Conservation (phyloP, 1,284 basidiomycete genomes). For the Sanguinoderma infundibulare region DNA sequence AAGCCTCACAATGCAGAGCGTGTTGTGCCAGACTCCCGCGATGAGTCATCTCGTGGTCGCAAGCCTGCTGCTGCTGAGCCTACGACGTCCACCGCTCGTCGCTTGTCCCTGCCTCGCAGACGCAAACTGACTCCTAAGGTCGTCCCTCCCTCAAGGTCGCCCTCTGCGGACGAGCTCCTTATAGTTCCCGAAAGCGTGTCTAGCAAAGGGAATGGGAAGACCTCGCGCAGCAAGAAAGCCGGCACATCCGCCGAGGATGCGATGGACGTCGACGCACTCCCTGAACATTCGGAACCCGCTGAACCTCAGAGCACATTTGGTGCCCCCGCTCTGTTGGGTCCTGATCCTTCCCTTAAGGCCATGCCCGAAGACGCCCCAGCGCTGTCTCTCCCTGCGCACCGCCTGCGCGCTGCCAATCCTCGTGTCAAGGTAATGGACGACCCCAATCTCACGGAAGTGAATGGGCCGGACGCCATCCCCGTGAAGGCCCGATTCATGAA, state of each 20-base stretch:
- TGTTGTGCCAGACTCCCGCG: constrained; percentile 12
- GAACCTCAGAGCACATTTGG: constrained; percentile 13
- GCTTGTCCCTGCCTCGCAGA: constrained; percentile 14
- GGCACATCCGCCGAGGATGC: background rate
- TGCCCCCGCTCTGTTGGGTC: constrained; percentile 4
- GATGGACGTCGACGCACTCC: constrained; percentile 16
- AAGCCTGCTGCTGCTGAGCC: background rate
- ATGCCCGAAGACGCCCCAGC: background rate
- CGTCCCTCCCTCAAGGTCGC: constrained; percentile 1
- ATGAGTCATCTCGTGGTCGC: constrained; percentile 3
- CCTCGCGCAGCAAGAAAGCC: constrained; percentile 3
- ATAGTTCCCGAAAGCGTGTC: constrained; percentile 3
- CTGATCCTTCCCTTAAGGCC: constrained; percentile 34
- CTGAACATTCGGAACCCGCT: constrained; percentile 3
- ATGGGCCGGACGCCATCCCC: constrained; percentile 42
- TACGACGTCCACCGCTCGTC: constrained; percentile 1
- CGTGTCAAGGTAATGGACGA: constrained; percentile 54
- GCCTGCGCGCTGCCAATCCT: constrained; percentile 52
- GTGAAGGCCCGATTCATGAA: constrained; percentile 49
- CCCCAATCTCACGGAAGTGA: constrained; percentile 30
- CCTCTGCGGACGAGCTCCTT: constrained; percentile 23
- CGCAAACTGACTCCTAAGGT: background rate
- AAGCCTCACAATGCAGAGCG: constrained; percentile 5
- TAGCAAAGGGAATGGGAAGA: background rate
- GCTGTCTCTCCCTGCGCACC: constrained; percentile 44